A percentile compares a stretch with the other conserved stretches of the same genome.
These are phyloP conservation scores for Diaporthe citri DNA, from an alignment of 2,329 filamentous ascomycete genomes.

Conservation along the genomic window DNA sequence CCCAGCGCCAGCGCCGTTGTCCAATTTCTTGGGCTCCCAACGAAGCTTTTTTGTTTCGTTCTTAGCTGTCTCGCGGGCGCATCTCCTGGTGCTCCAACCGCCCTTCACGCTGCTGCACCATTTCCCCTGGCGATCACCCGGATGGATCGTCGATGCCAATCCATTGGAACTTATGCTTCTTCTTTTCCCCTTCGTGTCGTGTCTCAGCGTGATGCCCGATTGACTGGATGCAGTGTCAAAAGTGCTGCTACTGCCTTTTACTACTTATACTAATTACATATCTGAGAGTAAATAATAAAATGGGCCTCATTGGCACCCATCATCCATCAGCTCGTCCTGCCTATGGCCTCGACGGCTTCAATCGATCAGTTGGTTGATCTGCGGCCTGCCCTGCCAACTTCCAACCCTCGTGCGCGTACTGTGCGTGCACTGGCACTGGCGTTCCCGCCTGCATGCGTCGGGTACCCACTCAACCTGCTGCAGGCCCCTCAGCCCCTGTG, in stretches of 20 bases:
- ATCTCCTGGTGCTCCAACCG: not conserved
- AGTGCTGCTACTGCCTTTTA: not conserved
- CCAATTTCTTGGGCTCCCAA: constrained; percentile 4
- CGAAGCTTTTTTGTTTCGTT: not conserved
- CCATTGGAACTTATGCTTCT: not conserved
- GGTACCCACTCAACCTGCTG: constrained; percentile 6
- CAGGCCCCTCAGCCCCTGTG: constrained; percentile 5
- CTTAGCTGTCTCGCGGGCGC: not conserved
- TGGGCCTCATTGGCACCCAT: not conserved
- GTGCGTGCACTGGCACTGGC: not conserved
- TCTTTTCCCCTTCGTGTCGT: not conserved
- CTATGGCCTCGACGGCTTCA: not conserved
- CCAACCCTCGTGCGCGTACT: not conserved
- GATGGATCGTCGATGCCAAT: not conserved
- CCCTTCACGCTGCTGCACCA: not conserved
- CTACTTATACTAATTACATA: not conserved
- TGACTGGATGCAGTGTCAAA: not conserved
- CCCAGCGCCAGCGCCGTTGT: not conserved
- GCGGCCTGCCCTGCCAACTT: constrained; percentile 2
- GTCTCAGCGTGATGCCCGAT: constrained; percentile 5
- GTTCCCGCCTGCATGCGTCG: constrained; percentile 7
- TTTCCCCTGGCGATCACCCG: constrained; percentile 31
- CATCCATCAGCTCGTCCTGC: not conserved
- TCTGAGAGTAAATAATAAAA: not conserved
- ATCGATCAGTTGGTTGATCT: not conserved